phyloP scores from a whole-genome alignment of 2,329 filamentous ascomycete species.

The Anthostomella pinea region DNA sequence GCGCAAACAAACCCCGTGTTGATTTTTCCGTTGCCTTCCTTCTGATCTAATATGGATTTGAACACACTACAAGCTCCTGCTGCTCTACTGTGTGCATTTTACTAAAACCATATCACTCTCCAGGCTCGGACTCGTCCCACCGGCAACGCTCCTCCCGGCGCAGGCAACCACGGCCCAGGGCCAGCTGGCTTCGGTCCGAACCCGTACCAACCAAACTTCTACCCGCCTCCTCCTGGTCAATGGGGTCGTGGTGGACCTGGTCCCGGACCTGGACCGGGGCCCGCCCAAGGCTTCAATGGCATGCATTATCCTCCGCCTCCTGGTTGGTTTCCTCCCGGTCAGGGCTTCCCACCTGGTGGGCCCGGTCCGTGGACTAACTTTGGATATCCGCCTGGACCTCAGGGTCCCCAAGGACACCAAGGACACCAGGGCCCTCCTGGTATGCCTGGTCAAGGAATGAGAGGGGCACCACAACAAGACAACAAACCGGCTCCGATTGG shows the following conservation, averaged over 20 bases:
- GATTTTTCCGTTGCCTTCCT: constrained; percentile 99
- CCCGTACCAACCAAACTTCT: constrained; percentile 46
- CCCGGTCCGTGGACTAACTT: constrained; percentile 58
- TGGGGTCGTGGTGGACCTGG: constrained; percentile 53
- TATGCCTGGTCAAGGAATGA: constrained; percentile 30
- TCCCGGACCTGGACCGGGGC: constrained; percentile 55
- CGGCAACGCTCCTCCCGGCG: constrained; percentile 25
- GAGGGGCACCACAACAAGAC: constrained; percentile 36
- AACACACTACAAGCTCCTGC: constrained; percentile 14
- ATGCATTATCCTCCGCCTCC: constrained; percentile 76
- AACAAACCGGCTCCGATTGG: constrained; percentile 51
- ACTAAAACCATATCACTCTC: constrained; percentile 25
- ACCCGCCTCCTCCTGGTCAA: constrained; percentile 51
- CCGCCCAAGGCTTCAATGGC: constrained; percentile 64
- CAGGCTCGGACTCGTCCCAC: constrained; percentile 39
- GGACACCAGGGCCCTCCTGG: constrained; percentile 45
- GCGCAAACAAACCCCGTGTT: constrained; percentile 89
- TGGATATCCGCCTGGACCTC: constrained; percentile 61
- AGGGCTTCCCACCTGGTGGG: constrained; percentile 67
- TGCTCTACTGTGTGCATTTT: constrained; percentile 10
- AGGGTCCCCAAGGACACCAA: no score
- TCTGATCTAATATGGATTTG: constrained; percentile 63
- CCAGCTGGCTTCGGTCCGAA: constrained; percentile 42
- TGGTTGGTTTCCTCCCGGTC: constrained; percentile 76
- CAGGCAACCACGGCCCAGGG: constrained; percentile 24